These are phyloP conservation scores for Fraxinus sp. DNA, from an alignment of 305 asterid genomes.

Conservation along the genomic window DNA sequence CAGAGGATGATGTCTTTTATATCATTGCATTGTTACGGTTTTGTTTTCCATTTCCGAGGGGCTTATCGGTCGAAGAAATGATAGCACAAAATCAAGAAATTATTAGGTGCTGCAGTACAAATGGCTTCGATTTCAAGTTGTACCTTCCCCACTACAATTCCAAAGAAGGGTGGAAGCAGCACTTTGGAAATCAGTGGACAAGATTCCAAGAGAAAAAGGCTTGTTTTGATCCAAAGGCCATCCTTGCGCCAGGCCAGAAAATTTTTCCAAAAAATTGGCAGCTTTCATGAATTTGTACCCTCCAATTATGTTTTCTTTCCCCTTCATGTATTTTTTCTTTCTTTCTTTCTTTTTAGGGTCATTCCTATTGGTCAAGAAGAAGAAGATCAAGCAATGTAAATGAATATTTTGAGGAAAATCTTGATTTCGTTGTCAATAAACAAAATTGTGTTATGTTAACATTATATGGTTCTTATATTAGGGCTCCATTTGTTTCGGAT, in stretches of 20 bases:
- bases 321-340: neutral
- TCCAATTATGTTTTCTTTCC: neutral
- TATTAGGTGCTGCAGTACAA: slow-evolving; percentile 29
- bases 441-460: neutral
- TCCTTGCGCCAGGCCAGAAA: slow-evolving; percentile 57
- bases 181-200: slow-evolving; percentile 46
- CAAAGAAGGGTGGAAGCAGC: slow-evolving; percentile 41
- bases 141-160: slow-evolving; percentile 43
- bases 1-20: slow-evolving; percentile 34
- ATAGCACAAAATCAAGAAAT: slow-evolving; percentile 37
- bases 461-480: neutral
- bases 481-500: too few relatives aligned
- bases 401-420: neutral
- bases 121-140: slow-evolving; percentile 35
- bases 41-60: slow-evolving; percentile 28
- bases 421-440: slow-evolving; percentile 9
- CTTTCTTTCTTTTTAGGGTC: neutral
- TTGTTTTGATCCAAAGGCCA: slow-evolving; percentile 44
- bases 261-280: slow-evolving; percentile 38
- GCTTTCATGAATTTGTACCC: slow-evolving; percentile 12
- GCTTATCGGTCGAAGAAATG: slow-evolving; percentile 31
- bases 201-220: slow-evolving; percentile 43
- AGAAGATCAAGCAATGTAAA: slow-evolving; percentile 8
- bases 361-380: neutral
- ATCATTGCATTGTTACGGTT: slow-evolving; percentile 44